These are phyloP conservation scores for Salvia splendens DNA, from an alignment of 257 asterid genomes.

Conservation along the genomic window DNA sequence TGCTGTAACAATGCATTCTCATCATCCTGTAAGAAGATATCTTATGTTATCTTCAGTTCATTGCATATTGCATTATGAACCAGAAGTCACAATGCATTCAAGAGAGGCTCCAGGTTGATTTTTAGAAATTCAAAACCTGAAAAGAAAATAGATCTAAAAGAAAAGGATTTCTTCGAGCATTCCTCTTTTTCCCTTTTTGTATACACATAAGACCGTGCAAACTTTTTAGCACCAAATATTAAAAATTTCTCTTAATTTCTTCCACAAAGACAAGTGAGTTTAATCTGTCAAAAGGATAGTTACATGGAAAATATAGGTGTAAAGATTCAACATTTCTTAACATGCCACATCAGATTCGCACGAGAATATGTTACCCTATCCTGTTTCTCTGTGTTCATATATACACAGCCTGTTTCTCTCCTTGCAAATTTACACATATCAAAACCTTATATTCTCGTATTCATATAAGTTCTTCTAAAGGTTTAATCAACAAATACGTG, in stretches of 20 bases:
- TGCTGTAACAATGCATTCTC: slow-evolving; percentile 95
- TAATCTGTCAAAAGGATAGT: not conserved
- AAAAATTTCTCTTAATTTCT: slow-evolving; percentile 4
- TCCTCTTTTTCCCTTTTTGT: not conserved
- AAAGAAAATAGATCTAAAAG: not conserved
- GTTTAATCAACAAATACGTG: slow-evolving; percentile 1
- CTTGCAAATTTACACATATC: not conserved
- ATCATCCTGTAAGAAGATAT: slow-evolving; percentile 70
- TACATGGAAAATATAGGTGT: not conserved
- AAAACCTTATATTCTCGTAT: not conserved
- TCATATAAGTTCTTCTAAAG: not conserved
- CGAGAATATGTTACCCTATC: not conserved
- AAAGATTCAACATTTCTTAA: not conserved
- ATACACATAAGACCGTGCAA: not conserved
- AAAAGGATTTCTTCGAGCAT: not conserved
- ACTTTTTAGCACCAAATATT: slow-evolving; percentile 13
- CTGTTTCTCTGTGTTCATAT: not conserved
- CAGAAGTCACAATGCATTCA: slow-evolving; percentile 18
- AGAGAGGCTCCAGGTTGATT: slow-evolving; percentile 12
- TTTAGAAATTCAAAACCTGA: slow-evolving; percentile 20
- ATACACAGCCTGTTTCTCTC: not conserved
- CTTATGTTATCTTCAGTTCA: slow-evolving; percentile 22
- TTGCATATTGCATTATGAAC: not conserved
- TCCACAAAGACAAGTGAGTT: slow-evolving; percentile 1
- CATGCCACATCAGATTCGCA: not conserved